Base-by-base conservation (phyloP, 2,329 filamentous ascomycete species). In the Scolecobasidium constrictum region DNA sequence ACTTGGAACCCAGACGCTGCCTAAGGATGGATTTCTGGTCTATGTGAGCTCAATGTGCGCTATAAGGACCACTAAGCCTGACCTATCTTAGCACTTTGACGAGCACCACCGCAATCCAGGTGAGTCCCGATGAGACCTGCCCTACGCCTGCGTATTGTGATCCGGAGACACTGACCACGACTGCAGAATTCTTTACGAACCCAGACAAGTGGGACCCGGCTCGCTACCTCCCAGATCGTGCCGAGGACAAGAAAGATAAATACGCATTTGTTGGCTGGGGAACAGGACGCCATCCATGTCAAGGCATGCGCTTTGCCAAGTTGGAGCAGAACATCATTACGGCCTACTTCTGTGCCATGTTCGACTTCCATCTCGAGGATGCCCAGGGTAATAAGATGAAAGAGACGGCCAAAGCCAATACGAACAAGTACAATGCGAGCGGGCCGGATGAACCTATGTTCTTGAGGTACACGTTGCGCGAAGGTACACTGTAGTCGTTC, bases 281-380 rank as follows among this genome's bases (percentile, higher is more conserved):
- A 16, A 48, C 52, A 16, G 60, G 52, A 1, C 52, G 64, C 33
- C 63, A 68, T 56, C 68, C 68, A 18, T 72, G 69, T 50, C 46
- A 60, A 3, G 56, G 57, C 11, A 56, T 55, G 61, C 62, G 59
- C 42, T 73, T 75, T 52, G 72, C 72, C 1, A 74, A 74, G 48
- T 55, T 76, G 2, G 71, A 75, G 51, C 65, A 67, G 43, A 67
- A 63, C 40, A 54, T 75, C 46, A 68, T 73, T 21, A 64, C 62
- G 0, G 69, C 68, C 1, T 64, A 67, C 37, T 72, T 73, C 44
- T 43, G 71, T 13, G 64, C 70, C 3, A 61, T 61, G 34, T 75
- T 73, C 43, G 65, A 73, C 43, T 68, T 66, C 44, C 50, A 58
- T 7, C 56, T 71, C 3, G 50, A 53, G n/a, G 63, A 74, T 34